Percentiles rank a stretch among this genome's conserved stretches.
Conservation (phyloP, 306 rosid species). For the Quercus suber region DNA sequence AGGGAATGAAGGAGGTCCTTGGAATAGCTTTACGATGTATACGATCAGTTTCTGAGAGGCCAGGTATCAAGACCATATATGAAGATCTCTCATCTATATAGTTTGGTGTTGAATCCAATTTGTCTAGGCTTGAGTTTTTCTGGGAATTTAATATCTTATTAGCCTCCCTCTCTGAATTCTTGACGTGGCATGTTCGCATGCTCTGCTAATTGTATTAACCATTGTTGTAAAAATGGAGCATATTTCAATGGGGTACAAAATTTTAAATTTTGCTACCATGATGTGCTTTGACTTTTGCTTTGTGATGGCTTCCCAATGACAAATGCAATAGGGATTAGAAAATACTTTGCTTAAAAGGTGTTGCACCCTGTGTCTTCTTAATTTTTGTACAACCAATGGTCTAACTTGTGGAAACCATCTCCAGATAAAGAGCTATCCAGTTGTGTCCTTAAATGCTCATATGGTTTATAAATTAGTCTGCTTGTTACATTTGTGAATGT, state of each 20-base stretch:
- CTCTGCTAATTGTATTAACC: slow-evolving; percentile 37
- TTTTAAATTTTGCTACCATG: neutral
- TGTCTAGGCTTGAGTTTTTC: slow-evolving; percentile 25
- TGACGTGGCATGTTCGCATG: slow-evolving; percentile 34
- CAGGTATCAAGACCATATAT: slow-evolving; percentile 90
- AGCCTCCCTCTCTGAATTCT: slow-evolving; percentile 50
- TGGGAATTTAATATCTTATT: slow-evolving; percentile 77
- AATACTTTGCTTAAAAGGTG: neutral
- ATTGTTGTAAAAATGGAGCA: slow-evolving; percentile 40
- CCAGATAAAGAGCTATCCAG: neutral
- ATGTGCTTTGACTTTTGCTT: neutral
- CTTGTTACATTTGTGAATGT: neutral
- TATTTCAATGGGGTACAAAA: slow-evolving; percentile 8
- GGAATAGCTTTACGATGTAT: slow-evolving; percentile 82
- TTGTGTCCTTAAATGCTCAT: neutral
- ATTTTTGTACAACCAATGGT: neutral
- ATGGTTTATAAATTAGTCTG: neutral
- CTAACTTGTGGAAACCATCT: neutral
- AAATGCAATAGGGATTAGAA: neutral
- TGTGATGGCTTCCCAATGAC: too few relatives aligned
- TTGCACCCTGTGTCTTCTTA: neutral
- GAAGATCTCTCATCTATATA: slow-evolving; percentile 96
- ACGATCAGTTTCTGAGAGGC: slow-evolving; percentile 78
- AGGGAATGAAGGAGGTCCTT: slow-evolving; percentile 91
- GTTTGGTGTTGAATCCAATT: slow-evolving; percentile 32